Base-by-base conservation (phyloP, 108 stramenopile species). In the Fragilaria radians region DNA sequence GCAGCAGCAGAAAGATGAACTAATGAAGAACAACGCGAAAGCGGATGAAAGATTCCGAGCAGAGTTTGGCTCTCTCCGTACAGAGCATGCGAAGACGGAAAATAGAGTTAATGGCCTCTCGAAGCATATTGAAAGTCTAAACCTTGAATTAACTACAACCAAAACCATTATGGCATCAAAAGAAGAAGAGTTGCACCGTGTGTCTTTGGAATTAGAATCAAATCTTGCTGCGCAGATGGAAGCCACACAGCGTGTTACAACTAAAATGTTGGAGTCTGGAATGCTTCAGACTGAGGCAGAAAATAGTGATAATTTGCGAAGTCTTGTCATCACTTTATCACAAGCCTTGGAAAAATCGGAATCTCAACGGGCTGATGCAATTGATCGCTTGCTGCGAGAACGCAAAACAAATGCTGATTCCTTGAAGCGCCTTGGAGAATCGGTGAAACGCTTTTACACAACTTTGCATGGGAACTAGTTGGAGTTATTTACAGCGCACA, bases 391-490 rank as follows among this genome's bases (percentile, higher is more conserved):
- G 9, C 57, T 71, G 19, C 48, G 45, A 32, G 88, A 89, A 58
- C 60, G 84, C 1, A 71, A 83, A 48, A 64, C 76, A 5, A 74
- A 86, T 67, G 82, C 78, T 48, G 74, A 80, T 14, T 76, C 80
- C 63, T 59, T 86, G 49, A 70, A 71, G 0, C 82, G 79, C 31
- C 29, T 84, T 34, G 74, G 79, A 22, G 81, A 80, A 36, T 76
- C 74, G 1, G 82, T 86, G 29, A 86, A 89, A 65, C 67, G 81
- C 24, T 86, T 84, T 47, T 89, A 86, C 60, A 71, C 85, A 7
- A 78, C 79, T 4, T 48, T 85, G 31, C 81, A 67, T 65, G 62
- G 72, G 33, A 66, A 59, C 31, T 57, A 61, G 7, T 32, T n/a
- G n/a, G n/a, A n/a, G n/a, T n/a, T n/a, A n/a, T n/a, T n/a, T n/a